Evolutionary conservation across 1,139 yeast species (phyloP).

Genomic region (Magnusiomyces suaveolens): DNA sequence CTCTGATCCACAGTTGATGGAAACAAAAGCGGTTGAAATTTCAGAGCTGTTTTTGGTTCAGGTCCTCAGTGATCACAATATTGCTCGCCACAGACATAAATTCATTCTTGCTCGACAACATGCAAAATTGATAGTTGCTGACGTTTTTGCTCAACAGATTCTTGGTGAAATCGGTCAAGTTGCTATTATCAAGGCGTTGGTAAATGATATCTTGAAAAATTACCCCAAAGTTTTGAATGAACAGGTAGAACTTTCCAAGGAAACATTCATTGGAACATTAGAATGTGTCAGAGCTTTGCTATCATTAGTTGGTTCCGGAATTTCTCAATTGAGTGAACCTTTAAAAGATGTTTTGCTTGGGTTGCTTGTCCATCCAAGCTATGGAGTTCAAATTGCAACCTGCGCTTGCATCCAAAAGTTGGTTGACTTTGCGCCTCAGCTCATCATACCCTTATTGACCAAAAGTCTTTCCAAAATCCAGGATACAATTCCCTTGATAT

Average conservation of each 20-base stretch:
- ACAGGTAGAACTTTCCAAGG: conserved; percentile 21
- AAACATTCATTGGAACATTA: conserved; percentile 24
- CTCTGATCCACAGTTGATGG: conserved; percentile 21
- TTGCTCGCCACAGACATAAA: conserved; percentile 20
- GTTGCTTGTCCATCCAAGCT: conserved; percentile 20
- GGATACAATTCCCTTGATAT: conserved; percentile 23
- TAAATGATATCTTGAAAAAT: conserved; percentile 25
- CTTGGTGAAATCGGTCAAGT: conserved; percentile 31
- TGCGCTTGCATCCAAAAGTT: conserved; percentile 21
- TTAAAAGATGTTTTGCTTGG: conserved; percentile 17
- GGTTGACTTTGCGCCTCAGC: conserved; percentile 23
- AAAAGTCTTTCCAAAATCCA: conserved; percentile 22
- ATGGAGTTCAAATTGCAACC: conserved; percentile 21
- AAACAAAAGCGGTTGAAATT: conserved; percentile 22
- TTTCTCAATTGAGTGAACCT: conserved; percentile 23
- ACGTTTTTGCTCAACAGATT: conserved; percentile 23
- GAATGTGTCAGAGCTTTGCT: conserved; percentile 24
- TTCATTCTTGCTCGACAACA: conserved; percentile 24
- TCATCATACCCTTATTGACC: conserved; percentile 23
- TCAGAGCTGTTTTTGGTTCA: conserved; percentile 21
- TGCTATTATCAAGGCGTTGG: conserved; percentile 23
- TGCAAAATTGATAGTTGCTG: conserved; percentile 24
- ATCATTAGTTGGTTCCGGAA: conserved; percentile 28
- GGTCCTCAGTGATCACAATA: conserved; percentile 17
- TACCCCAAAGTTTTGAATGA: conserved; percentile 18